A percentile compares a stretch with the other conserved stretches of the same genome.
phyloP scores from a whole-genome alignment of 345 rosid genomes.

The Erucastrum elatum region DNA sequence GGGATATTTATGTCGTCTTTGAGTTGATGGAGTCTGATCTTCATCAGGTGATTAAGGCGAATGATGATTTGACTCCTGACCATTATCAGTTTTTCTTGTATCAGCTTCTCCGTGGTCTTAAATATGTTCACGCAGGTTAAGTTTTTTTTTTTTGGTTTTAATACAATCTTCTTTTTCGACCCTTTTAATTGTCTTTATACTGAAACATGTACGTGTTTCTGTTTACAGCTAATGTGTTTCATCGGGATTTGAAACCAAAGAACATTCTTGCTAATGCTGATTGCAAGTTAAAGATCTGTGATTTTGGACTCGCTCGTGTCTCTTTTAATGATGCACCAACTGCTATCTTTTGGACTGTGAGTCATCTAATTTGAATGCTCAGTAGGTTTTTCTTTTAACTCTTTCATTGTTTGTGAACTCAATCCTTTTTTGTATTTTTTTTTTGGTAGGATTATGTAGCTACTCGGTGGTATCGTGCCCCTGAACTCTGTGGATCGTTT shows the following conservation, averaged over 20 bases:
- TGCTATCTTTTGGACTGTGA: slow-evolving; percentile 96
- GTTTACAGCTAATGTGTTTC: slow-evolving; percentile 88
- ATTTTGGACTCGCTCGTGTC: slow-evolving; percentile 98
- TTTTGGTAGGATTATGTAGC: slow-evolving; percentile 89
- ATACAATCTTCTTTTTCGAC: slow-evolving; percentile 1
- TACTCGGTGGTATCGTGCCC: slow-evolving; percentile 99
- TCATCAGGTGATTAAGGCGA: slow-evolving; percentile 94
- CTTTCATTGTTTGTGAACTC: neutral
- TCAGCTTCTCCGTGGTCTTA: slow-evolving; percentile 96
- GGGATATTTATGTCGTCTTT: slow-evolving; percentile 90
- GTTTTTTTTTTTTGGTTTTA: neutral
- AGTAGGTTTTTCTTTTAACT: neutral
- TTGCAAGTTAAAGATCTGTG: slow-evolving; percentile 97
- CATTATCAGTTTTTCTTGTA: slow-evolving; percentile 95
- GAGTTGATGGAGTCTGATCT: slow-evolving; percentile 99
- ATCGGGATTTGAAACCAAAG: slow-evolving; percentile 96
- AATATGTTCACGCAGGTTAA: slow-evolving; percentile 87
- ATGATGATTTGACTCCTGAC: slow-evolving; percentile 95
- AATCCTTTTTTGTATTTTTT: neutral
- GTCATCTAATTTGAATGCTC: slow-evolving; percentile 35
- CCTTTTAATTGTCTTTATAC: neutral
- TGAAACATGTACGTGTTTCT: slow-evolving; percentile 18
- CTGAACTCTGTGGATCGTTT: slow-evolving; percentile 97
- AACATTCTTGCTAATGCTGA: slow-evolving; percentile 99
- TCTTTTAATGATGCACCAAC: slow-evolving; percentile 97